These are phyloP conservation scores for Cardiospermum halicacabum DNA, from an alignment of 345 rosid species.

Conservation along the genomic window DNA sequence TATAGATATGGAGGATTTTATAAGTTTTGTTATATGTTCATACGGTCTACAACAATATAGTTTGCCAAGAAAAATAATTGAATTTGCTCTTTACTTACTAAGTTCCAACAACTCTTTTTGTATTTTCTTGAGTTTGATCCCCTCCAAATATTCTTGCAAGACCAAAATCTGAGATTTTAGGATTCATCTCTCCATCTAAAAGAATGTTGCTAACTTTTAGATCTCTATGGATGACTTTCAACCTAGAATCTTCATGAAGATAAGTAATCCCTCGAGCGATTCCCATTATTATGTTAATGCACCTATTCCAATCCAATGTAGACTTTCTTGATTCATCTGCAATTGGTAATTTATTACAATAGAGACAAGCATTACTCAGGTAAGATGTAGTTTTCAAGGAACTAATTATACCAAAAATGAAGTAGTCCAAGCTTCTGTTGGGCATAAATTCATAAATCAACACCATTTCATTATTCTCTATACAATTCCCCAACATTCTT, in stretches of 20 bases:
- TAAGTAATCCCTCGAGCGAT: constrained; percentile 35
- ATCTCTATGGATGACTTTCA: constrained; percentile 36
- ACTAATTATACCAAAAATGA: not conserved
- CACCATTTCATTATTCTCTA: not conserved
- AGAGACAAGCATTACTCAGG: too few relatives aligned
- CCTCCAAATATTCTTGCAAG: constrained; percentile 29
- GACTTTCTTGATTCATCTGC: constrained; percentile 19
- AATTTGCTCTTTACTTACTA: constrained; percentile 22
- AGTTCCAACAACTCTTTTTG: constrained; percentile 33
- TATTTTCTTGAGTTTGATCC: constrained; percentile 21
- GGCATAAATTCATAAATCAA: constrained; percentile 5
- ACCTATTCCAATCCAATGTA: constrained; percentile 24
- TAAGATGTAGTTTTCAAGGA: not conserved
- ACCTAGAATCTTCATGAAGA: constrained; percentile 38
- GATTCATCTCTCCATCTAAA: constrained; percentile 29
- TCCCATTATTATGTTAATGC: constrained; percentile 31
- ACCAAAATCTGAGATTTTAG: constrained; percentile 42
- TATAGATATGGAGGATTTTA: not conserved
- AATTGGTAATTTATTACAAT: too few relatives aligned
- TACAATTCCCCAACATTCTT: not conserved
- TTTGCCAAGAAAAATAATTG: too few relatives aligned
- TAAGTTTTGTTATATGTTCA: too few relatives aligned
- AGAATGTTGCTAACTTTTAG: constrained; percentile 34
- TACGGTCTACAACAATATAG: too few relatives aligned
- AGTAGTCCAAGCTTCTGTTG: not conserved